Evolutionary conservation across 2,329 filamentous ascomycete species (phyloP), one percentile per base, ranked within the genome.

Genomic region (Rhinocladiella mackenziei): DNA sequence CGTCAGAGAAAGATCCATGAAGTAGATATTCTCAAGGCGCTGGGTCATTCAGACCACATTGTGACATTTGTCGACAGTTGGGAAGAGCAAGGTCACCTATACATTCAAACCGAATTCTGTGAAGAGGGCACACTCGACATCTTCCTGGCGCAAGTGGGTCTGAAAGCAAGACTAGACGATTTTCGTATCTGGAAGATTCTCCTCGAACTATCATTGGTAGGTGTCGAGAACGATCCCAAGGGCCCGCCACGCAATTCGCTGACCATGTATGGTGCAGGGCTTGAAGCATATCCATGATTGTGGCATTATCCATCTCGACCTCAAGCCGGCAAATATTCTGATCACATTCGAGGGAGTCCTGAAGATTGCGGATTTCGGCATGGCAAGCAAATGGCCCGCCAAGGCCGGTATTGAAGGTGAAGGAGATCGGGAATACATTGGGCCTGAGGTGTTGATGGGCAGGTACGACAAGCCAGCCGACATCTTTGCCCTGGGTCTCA

Each of bases 161-260:
- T 83, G 50, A 88, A 86, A 62, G 89, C 88, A 34, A 80, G 91
- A 56, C 70, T 98, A 54, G 92, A 98, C 65, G 92, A 97, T 64
- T 98, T 98, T 68, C 80, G 92, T 50, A 96, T 97, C 65, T 98
- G 92, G 88, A 98, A 98, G 71, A 91, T 97, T 45, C 71, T 97
- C 57, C 77, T 95, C 30, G 92, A 98, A 64, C 68, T 95, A 47
- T 78, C 83, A 58, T 71, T 84, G 73, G 88, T 92, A 78, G 68
- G 84, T 73, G 33, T n/a, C 18, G 5, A n/a, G n/a, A n/a, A n/a
- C 25, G 15, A 13, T 22, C 17, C 17, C 11, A 11, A 26, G 34
- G 28, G 18, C 14, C 26, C 25, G 8, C 19, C 7, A 34, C n/a
- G 6, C 26, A 23, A 18, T 50, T 7, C 10, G 34, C 59, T 62